Percentiles rank a stretch among this genome's conserved stretches.
phyloP scores from a whole-genome alignment of 768 basidiomycete species.

The Holtermannia corniformis region DNA sequence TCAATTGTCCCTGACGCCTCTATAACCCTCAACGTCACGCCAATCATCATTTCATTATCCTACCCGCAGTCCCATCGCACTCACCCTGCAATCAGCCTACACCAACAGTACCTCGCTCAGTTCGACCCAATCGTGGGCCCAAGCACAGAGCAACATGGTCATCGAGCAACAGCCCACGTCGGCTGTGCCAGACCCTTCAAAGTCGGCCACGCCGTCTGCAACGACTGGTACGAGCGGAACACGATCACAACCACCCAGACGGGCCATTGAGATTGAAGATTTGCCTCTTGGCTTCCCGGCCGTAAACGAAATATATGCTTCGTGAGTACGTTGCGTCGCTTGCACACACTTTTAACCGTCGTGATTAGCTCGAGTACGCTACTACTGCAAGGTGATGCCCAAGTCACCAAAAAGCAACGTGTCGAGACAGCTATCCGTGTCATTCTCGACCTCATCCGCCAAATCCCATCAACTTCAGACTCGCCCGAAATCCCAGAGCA shows the following conservation, averaged over 20 bases:
- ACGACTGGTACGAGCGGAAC: constrained; percentile 3
- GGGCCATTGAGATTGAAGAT: constrained; percentile 23
- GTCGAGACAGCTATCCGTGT: constrained; percentile 36
- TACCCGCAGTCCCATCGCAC: too few species aligned
- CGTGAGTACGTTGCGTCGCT: background rate
- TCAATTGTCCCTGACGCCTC: too few species aligned
- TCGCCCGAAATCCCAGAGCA: constrained; percentile 2
- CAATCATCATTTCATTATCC: too few species aligned
- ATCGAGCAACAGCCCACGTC: background rate
- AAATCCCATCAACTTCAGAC: constrained; percentile 10
- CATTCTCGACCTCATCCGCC: constrained; percentile 27
- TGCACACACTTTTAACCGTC: background rate
- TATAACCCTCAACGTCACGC: too few species aligned
- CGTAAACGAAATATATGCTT: constrained; percentile 19
- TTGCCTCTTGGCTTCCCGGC: constrained; percentile 9
- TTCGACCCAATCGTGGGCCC: background rate
- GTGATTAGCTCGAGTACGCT: constrained; percentile 20
- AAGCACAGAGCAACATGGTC: background rate
- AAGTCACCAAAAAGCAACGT: constrained; percentile 26
- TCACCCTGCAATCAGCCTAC: too few species aligned
- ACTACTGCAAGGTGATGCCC: constrained; percentile 33
- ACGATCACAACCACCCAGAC: constrained; percentile 26
- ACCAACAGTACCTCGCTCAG: too few species aligned
- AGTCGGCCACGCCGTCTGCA: background rate
- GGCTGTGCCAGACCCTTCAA: too few species aligned